phyloP scores from a whole-genome alignment of 495 filamentous ascomycete species.

The Antarctomyces pellizariae region DNA sequence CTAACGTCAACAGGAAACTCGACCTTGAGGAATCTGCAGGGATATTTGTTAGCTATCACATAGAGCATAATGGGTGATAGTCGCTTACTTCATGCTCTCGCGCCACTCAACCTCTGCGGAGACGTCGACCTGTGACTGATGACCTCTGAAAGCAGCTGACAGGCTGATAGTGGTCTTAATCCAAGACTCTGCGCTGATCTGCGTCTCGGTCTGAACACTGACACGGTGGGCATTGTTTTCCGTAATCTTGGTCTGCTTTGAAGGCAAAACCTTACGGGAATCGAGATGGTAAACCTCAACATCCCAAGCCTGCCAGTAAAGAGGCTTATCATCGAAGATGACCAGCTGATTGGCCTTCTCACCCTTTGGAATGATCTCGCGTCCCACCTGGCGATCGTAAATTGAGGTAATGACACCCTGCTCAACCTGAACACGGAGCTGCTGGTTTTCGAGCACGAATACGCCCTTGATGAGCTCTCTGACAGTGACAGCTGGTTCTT shows the following conservation, averaged over 20 bases:
- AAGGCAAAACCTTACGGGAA: constrained; percentile 50
- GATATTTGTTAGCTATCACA: no score
- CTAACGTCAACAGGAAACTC: constrained; percentile 88
- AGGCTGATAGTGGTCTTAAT: constrained; percentile 73
- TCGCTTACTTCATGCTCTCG: constrained; percentile 86
- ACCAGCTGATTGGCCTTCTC: constrained; percentile 77
- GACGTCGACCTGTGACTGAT: constrained; percentile 54
- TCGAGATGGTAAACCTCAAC: constrained; percentile 90
- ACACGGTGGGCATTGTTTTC: constrained; percentile 53
- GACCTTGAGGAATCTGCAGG: constrained; percentile 97
- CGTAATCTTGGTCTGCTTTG: constrained; percentile 39
- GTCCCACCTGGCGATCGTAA: constrained; percentile 39
- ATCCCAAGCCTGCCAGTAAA: constrained; percentile 99
- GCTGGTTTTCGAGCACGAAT: constrained; percentile 56
- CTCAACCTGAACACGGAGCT: constrained; percentile 45
- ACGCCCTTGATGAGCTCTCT: constrained; percentile 39
- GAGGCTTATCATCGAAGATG: constrained; percentile 90
- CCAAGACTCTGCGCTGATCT: constrained; percentile 71
- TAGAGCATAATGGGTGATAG: no score
- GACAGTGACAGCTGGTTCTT: constrained; percentile 30
- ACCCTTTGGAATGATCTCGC: constrained; percentile 60
- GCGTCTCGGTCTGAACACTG: constrained; percentile 55
- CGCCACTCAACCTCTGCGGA: constrained; percentile 73
- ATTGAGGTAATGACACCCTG: constrained; percentile 63
- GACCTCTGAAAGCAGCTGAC: constrained; percentile 33